phyloP scores from a whole-genome alignment of 2,329 filamentous ascomycete genomes.

The Diaporthe sp. region DNA sequence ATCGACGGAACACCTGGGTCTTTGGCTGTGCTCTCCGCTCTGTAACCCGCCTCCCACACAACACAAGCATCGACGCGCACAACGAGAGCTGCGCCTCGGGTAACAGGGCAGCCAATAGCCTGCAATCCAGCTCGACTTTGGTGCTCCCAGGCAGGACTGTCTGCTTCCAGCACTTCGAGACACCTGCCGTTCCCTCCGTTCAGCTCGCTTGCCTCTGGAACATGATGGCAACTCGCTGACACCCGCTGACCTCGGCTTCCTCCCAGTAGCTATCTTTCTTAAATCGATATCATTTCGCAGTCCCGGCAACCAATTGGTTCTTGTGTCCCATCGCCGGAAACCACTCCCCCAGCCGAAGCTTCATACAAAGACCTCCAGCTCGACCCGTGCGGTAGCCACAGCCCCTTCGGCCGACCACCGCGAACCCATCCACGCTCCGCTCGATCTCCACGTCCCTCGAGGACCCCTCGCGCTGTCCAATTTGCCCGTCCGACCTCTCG shows the following conservation, averaged over 20 bases:
- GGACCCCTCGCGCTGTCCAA: constrained; percentile 37
- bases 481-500: constrained; percentile 44
- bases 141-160: constrained; percentile 26
- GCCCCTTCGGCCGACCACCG: constrained; percentile 16
- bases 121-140: constrained; percentile 22
- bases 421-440: constrained; percentile 43
- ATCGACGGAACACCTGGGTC: constrained; percentile 2
- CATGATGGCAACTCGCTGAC: constrained; percentile 26
- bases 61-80: constrained; percentile 15
- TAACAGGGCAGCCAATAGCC: constrained; percentile 26
- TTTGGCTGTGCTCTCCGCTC: constrained; percentile 20
- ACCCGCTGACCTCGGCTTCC: constrained; percentile 23
- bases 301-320: constrained; percentile 9
- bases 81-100: constrained; percentile 6
- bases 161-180: constrained; percentile 19
- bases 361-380: constrained; percentile 1
- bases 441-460: constrained; percentile 12
- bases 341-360: background rate
- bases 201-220: constrained; percentile 36
- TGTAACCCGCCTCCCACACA: background rate
- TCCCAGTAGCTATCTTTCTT: constrained; percentile 38
- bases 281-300: constrained; percentile 36
- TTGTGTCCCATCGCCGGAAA: background rate
- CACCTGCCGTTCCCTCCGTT: background rate
- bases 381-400: constrained; percentile 5